Evolutionary conservation across 176 grass and related monocot genomes (phyloP).

Genomic region (Ensete glaucum): DNA sequence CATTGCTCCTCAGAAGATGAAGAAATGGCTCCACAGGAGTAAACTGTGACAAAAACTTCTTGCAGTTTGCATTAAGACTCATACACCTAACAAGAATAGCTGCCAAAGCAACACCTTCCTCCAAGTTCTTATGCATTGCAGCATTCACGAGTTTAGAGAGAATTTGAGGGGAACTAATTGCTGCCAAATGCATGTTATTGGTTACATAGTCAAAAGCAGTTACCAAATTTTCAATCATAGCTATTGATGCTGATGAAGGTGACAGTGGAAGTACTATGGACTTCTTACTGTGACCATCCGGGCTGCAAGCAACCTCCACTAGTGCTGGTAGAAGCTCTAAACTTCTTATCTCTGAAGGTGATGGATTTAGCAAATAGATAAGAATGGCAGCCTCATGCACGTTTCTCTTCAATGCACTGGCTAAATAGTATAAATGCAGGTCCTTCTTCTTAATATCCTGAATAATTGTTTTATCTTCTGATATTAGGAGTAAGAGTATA

Average conservation of each 20-base stretch:
- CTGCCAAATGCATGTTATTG: conserved; percentile 82
- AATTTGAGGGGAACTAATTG: conserved; percentile 68
- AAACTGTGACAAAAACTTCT: conserved; percentile 88
- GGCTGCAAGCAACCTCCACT: conserved; percentile 66
- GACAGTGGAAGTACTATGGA: conserved; percentile 55
- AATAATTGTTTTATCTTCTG: conserved; percentile 85
- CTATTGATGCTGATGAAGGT: conserved; percentile 86
- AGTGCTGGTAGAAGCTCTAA: conserved; percentile 81
- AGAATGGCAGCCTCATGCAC: conserved; percentile 86
- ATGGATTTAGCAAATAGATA: conserved; percentile 94
- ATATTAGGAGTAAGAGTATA: conserved; percentile 79
- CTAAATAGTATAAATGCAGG: conserved; percentile 64
- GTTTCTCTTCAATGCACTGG: conserved; percentile 71
- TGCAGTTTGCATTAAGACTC: conserved; percentile 71
- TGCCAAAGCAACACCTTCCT: conserved; percentile 77
- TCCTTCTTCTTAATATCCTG: conserved; percentile 86
- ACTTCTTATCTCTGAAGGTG: conserved; percentile 69
- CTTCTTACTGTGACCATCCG: conserved; percentile 36
- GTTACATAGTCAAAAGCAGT: conserved; percentile 99
- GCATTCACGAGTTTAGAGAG: conserved; percentile 73
- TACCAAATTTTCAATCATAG: conserved; percentile 91
- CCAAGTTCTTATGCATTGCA: conserved; percentile 77
- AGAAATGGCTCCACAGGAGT: conserved; percentile 93
- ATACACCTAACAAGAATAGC: conserved; percentile 89
- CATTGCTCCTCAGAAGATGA: conserved; percentile 76